phyloP scores from a whole-genome alignment of 345 rosid genomes.

The Mallotus nudiflorus region DNA sequence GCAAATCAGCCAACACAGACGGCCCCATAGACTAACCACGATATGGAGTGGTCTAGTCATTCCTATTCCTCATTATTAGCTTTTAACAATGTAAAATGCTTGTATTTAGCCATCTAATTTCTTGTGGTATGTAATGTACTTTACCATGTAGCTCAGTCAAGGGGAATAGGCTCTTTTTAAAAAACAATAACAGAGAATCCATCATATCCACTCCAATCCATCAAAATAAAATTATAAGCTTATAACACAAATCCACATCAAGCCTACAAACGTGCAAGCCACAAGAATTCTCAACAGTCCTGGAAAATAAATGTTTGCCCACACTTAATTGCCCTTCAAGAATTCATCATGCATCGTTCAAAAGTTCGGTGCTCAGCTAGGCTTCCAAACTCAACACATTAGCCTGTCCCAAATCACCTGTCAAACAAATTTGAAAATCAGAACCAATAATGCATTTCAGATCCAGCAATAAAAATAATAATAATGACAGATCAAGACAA shows the following conservation, averaged over 20 bases:
- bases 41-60: no score
- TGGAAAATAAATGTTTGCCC: neutral
- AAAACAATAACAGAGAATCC: neutral
- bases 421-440: constrained; percentile 2
- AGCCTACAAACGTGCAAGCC: constrained; percentile 1
- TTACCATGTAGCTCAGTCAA: no score
- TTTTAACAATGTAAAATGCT: no score
- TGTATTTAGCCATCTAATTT: no score
- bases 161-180: no score
- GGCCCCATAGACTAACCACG: no score
- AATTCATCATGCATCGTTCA: neutral
- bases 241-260: constrained; percentile 5
- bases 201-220: constrained; percentile 3
- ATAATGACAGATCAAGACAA: neutral
- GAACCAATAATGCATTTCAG: neutral
- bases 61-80: no score
- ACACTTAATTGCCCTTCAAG: neutral
- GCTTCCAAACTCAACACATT: neutral
- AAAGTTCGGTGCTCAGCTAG: no score
- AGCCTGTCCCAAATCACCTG: constrained; percentile 1
- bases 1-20: no score
- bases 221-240: neutral
- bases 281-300: neutral
- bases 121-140: no score
- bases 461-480: neutral